phyloP scores from a whole-genome alignment of 169 alveolate genomes.

The Babesia gibsoni region DNA sequence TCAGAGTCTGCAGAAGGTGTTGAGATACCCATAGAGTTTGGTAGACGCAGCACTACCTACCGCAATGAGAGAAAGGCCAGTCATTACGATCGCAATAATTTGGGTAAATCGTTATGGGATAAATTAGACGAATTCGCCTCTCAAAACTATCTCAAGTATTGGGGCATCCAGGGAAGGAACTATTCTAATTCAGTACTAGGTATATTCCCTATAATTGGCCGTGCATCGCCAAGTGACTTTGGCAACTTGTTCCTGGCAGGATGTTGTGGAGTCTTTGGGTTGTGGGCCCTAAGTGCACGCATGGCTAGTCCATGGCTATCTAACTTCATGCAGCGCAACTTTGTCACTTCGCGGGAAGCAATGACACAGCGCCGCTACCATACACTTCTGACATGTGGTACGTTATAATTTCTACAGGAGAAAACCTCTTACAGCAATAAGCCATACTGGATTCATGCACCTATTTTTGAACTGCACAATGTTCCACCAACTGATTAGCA shows the following conservation, averaged over 20 bases:
- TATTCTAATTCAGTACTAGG: no score
- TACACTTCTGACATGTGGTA: conserved; percentile 71
- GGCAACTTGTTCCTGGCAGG: conserved; percentile 59
- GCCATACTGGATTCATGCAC: conserved; percentile 51
- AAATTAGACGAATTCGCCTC: no score
- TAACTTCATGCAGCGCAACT: conserved; percentile 67
- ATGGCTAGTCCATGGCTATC: conserved; percentile 47
- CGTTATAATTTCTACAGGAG: not conserved
- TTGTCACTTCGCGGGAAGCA: conserved; percentile 68
- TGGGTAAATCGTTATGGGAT: no score
- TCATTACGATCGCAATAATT: no score
- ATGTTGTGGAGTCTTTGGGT: conserved; percentile 62
- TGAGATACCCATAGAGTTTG: conserved; percentile 25
- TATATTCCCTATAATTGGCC: not conserved
- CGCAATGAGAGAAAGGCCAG: no score
- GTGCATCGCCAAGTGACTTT: conserved; percentile 14
- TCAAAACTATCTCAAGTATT: no score
- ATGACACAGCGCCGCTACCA: conserved; percentile 58
- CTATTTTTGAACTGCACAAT: conserved; percentile 45
- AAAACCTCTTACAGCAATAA: conserved; percentile 14
- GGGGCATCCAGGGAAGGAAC: no score
- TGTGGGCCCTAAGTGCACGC: conserved; percentile 68
- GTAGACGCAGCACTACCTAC: no score
- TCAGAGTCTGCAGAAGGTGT: conserved; percentile 9
- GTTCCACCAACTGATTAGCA: conserved; percentile 48